phyloP scores from a whole-genome alignment of 1,284 basidiomycete species.

The Ustilago cynodontis region DNA sequence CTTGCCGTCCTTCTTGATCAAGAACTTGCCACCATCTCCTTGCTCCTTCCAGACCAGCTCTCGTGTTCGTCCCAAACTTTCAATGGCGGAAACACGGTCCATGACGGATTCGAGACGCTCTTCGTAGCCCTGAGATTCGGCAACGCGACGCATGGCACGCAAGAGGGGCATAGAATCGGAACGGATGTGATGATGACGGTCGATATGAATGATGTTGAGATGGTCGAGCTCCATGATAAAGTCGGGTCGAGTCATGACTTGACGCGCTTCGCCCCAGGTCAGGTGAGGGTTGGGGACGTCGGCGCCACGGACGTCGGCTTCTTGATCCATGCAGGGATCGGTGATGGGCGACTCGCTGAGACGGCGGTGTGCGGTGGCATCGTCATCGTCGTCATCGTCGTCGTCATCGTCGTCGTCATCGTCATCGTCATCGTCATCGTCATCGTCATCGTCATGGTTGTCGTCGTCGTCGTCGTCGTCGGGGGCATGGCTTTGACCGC shows the following conservation, averaged over 20 bases:
- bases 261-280: slow-evolving; percentile 65
- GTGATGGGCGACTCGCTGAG: slow-evolving; percentile 46
- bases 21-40: slow-evolving; percentile 57
- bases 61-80: slow-evolving; percentile 55
- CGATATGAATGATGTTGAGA: slow-evolving; percentile 62
- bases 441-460: slow-evolving; percentile 49
- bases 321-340: slow-evolving; percentile 54
- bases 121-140: slow-evolving; percentile 57
- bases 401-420: slow-evolving; percentile 32
- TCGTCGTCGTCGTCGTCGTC: slow-evolving; percentile 7
- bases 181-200: slow-evolving; percentile 62
- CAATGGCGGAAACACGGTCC: slow-evolving; percentile 65
- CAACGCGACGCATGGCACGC: slow-evolving; percentile 57
- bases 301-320: slow-evolving; percentile 48
- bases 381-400: slow-evolving; percentile 44
- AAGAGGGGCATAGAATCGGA: slow-evolving; percentile 65
- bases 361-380: slow-evolving; percentile 20
- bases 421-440: slow-evolving; percentile 21
- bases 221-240: slow-evolving; percentile 60
- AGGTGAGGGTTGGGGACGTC: slow-evolving; percentile 63
- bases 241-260: slow-evolving; percentile 66
- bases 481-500: neutral
- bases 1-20: slow-evolving; percentile 59
- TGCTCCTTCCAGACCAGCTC: slow-evolving; percentile 67
- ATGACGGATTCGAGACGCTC: slow-evolving; percentile 63